Evolutionary conservation across 2,329 filamentous ascomycete species (phyloP).

Genomic region (Trichoderma sp.): DNA sequence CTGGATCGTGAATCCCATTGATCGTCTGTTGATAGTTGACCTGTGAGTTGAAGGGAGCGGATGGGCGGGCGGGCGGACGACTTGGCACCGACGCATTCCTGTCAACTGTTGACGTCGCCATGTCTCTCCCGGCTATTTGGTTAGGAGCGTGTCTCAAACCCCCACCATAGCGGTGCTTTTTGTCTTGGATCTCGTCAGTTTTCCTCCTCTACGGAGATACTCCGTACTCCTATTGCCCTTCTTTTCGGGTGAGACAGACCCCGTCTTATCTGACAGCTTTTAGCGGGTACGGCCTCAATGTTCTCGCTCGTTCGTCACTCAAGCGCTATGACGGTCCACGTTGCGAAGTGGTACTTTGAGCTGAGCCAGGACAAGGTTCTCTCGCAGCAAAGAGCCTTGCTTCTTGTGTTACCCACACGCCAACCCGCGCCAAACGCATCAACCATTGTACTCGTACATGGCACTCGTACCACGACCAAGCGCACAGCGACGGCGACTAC

Average conservation of each 20-base stretch:
- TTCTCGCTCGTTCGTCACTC: neutral
- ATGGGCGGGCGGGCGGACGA: neutral
- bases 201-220: neutral
- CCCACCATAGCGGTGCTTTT: neutral
- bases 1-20: neutral
- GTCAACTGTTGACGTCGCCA: neutral
- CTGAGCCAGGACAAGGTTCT: neutral
- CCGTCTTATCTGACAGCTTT: neutral
- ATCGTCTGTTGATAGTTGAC: neutral
- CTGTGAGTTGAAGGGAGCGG: neutral
- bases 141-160: neutral
- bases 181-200: neutral
- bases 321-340: neutral
- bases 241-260: neutral
- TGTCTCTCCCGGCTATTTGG: constrained; percentile 5
- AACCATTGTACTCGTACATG: neutral
- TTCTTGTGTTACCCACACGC: neutral
- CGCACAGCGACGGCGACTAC: neutral
- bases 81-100: neutral
- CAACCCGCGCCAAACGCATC: neutral
- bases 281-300: neutral
- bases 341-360: neutral
- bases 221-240: neutral
- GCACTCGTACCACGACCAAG: neutral
- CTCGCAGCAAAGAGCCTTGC: neutral